Percentiles rank a stretch among this genome's conserved stretches.
phyloP scores from a whole-genome alignment of 1,284 basidiomycete genomes.

The Megacollybia platyphylla region DNA sequence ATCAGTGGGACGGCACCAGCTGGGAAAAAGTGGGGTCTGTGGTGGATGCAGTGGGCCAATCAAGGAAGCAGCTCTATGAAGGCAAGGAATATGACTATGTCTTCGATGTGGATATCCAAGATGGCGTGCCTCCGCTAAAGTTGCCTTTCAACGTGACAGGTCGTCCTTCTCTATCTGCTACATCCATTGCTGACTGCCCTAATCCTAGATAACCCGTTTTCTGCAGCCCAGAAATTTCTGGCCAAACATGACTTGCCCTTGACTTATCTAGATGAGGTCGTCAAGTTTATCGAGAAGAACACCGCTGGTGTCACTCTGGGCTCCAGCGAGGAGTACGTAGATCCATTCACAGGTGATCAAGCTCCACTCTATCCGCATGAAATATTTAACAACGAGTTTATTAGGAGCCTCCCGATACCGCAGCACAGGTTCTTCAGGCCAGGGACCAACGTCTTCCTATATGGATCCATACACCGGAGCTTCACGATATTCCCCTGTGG shows the following conservation, averaged over 20 bases:
- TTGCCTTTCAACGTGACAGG: constrained; percentile 87
- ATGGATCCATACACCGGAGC: constrained; percentile 23
- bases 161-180: constrained; percentile 15
- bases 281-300: constrained; percentile 90
- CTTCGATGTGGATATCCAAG: constrained; percentile 94
- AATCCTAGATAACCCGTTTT: constrained; percentile 77
- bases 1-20: constrained; percentile 62
- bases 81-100: constrained; percentile 98
- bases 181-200: background rate
- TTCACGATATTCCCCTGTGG: constrained; percentile 13
- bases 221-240: constrained; percentile 85
- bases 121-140: constrained; percentile 87
- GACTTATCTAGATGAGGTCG: constrained; percentile 84
- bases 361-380: background rate
- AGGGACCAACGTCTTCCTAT: constrained; percentile 14
- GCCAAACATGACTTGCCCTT: constrained; percentile 75
- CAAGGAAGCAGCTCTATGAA: constrained; percentile 77
- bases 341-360: constrained; percentile 79
- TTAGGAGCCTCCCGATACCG: constrained; percentile 52
- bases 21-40: constrained; percentile 97
- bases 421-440: constrained; percentile 17
- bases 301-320: constrained; percentile 68
- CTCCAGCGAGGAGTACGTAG: constrained; percentile 51
- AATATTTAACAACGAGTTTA: constrained; percentile 2
- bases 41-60: constrained; percentile 84